These are phyloP conservation scores for Syzygium syzygioides DNA, from an alignment of 441 rosid genomes.

Conservation along the genomic window DNA sequence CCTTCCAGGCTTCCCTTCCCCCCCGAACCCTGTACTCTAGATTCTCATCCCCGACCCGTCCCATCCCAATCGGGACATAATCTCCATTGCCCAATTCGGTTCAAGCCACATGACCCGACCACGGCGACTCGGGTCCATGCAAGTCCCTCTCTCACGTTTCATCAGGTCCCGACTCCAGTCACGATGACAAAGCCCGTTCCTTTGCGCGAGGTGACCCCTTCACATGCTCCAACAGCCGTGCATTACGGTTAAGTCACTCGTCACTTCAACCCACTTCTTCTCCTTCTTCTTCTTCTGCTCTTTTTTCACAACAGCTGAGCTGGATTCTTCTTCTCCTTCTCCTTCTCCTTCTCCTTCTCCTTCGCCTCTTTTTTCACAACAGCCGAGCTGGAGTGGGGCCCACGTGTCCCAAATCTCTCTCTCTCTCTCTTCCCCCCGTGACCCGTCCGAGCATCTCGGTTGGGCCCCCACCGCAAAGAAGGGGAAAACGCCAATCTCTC, in stretches of 20 bases:
- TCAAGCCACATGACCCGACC: not conserved
- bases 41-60: not conserved
- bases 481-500: not conserved
- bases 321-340: not conserved
- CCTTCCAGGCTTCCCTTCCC: not conserved
- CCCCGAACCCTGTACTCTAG: not conserved
- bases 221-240: not conserved
- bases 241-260: not conserved
- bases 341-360: not conserved
- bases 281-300: not conserved
- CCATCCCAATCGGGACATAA: not conserved
- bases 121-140: not conserved
- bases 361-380: rapidly evolving
- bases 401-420: rapidly evolving
- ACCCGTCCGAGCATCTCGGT: not conserved
- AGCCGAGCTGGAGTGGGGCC: not conserved
- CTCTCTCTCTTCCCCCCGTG: not conserved
- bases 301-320: not conserved
- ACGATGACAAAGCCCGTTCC: not conserved
- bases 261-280: not conserved
- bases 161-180: not conserved
- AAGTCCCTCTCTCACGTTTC: rapidly evolving
- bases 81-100: not conserved
- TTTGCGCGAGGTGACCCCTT: not conserved
- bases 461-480: not conserved